These are phyloP conservation scores for Phaseolus lunatus DNA, from an alignment of 306 rosid species.

Conservation along the genomic window DNA sequence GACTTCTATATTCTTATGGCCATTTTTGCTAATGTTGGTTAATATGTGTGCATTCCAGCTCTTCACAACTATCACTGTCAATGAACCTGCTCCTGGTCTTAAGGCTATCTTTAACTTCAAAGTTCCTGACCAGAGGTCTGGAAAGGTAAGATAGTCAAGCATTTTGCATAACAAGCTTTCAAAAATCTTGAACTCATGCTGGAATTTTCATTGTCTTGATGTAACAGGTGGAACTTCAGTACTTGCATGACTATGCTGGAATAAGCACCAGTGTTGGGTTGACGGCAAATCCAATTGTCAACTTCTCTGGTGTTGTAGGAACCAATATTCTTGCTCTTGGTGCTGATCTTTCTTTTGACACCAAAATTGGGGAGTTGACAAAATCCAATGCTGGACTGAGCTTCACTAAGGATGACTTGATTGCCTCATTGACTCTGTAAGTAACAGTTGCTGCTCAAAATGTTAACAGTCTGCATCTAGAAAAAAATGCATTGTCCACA, in stretches of 20 bases:
- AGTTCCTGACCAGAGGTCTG: slow-evolving; percentile 94
- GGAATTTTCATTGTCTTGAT: slow-evolving; percentile 10
- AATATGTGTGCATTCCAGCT: slow-evolving; percentile 57
- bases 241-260: slow-evolving; percentile 89
- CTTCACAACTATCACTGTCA: slow-evolving; percentile 71
- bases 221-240: slow-evolving; percentile 88
- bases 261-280: slow-evolving; percentile 83
- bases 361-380: slow-evolving; percentile 75
- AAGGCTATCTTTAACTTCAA: slow-evolving; percentile 81
- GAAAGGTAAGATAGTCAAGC: slow-evolving; percentile 71
- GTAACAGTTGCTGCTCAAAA: slow-evolving; percentile 43
- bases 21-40: slow-evolving; percentile 30
- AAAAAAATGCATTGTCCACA: neutral
- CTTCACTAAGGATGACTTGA: slow-evolving; percentile 68
- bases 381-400: slow-evolving; percentile 76
- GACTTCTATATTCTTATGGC: neutral
- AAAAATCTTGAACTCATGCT: neutral
- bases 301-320: slow-evolving; percentile 88
- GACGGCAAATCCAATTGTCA: slow-evolving; percentile 88
- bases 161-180: slow-evolving; percentile 4
- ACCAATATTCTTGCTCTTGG: slow-evolving; percentile 72
- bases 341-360: slow-evolving; percentile 80
- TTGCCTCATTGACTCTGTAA: slow-evolving; percentile 83
- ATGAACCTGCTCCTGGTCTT: slow-evolving; percentile 90
- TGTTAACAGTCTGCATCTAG: slow-evolving; percentile 11